Conservation (phyloP, 139 green algal genomes). For the Chlamydomonas eustigma region DNA sequence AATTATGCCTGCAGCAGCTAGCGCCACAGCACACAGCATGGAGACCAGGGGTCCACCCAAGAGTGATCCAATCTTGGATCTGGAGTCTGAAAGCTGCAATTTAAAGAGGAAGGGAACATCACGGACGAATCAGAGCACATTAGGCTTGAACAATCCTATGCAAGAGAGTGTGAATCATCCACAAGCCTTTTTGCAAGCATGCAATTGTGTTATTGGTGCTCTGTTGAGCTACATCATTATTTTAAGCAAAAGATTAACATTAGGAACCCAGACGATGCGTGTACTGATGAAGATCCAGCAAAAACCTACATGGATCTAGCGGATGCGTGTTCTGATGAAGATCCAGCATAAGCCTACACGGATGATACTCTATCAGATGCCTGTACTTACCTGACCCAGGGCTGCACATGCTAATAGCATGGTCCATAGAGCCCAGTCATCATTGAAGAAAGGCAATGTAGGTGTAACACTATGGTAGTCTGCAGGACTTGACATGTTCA, state of each 20-base stretch:
- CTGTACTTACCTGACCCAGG: neutral
- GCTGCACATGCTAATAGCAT: conserved; percentile 6
- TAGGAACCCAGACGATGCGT: too few relatives aligned
- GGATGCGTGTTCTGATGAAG: neutral
- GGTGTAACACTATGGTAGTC: neutral
- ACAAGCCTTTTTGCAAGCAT: too few relatives aligned
- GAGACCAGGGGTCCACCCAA: conserved; percentile 23
- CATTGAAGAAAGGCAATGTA: neutral
- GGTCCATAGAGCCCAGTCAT: conserved; percentile 9
- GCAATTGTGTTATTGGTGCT: too few relatives aligned
- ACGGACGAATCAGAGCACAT: too few relatives aligned
- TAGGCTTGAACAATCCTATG: too few relatives aligned
- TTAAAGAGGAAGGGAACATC: neutral
- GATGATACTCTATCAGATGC: neutral
- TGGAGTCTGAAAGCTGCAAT: conserved; percentile 4
- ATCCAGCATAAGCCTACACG: neutral
- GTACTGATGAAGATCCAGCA: neutral
- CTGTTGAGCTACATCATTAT: too few relatives aligned
- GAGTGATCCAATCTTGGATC: conserved; percentile 11
- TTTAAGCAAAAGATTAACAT: neutral
- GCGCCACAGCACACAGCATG: conserved; percentile 23
- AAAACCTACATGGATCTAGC: neutral
- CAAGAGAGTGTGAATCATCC: too few relatives aligned
- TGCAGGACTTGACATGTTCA: too few relatives aligned
- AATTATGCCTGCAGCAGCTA: conserved; percentile 23